phyloP scores from a whole-genome alignment of 2,329 filamentous ascomycete genomes.

The Sclerotinia subarctica region DNA sequence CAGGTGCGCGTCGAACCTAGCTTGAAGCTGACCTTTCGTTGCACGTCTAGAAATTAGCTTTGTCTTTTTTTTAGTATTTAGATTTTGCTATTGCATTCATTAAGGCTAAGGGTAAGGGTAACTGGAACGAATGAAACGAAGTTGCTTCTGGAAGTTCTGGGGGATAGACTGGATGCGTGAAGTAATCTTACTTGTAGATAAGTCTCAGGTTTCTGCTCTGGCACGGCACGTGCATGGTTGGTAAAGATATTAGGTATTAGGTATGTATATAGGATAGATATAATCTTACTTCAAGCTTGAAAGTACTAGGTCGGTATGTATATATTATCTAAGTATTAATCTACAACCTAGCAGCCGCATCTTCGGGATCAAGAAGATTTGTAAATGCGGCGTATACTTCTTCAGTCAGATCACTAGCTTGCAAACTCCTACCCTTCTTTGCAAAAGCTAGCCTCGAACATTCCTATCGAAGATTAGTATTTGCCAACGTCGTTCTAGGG shows the following conservation, averaged over 20 bases:
- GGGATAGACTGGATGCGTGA: background rate
- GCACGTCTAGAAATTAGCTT: constrained; percentile 22
- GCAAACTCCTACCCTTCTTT: constrained; percentile 80
- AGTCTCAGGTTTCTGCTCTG: background rate
- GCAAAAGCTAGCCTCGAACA: constrained; percentile 84
- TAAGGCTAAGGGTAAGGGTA: too few species aligned
- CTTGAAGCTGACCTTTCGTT: constrained; percentile 14
- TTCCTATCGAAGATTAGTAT: constrained; percentile 48
- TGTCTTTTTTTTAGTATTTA: too few species aligned
- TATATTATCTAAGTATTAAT: constrained; percentile 4
- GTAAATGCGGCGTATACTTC: constrained; percentile 82
- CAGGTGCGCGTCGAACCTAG: background rate
- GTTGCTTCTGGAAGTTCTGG: background rate
- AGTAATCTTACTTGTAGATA: background rate
- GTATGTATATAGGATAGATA: too few species aligned
- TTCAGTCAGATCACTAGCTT: constrained; percentile 89
- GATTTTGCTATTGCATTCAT: background rate
- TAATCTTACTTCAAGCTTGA: too few species aligned
- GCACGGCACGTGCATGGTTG: background rate
- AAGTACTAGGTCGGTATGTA: background rate
- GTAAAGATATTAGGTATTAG: background rate
- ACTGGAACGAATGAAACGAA: too few species aligned
- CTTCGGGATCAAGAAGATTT: constrained; percentile 72
- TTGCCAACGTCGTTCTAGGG: background rate
- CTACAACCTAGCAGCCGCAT: constrained; percentile 33